Evolutionary conservation across 1,284 basidiomycete genomes (phyloP).

Genomic region (Pyrrhoderma lamaoense): DNA sequence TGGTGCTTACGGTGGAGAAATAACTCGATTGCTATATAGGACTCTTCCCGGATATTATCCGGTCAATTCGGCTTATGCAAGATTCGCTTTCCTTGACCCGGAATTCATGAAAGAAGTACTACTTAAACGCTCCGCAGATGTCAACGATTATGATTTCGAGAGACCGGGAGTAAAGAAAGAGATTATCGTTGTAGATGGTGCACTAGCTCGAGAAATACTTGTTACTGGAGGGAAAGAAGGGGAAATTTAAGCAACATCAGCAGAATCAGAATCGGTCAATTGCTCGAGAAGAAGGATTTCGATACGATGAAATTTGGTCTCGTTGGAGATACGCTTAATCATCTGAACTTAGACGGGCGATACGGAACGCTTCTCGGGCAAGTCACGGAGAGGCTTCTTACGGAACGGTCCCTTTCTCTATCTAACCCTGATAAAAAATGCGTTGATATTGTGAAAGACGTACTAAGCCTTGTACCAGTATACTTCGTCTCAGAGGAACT

Average conservation of each 20-base stretch:
- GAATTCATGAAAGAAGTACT: conserved; percentile 35
- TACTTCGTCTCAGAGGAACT: conserved; percentile 58
- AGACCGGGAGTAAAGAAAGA: conserved; percentile 30
- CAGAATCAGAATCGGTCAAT: too few species aligned
- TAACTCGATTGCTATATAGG: conserved; percentile 65
- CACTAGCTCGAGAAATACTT: conserved; percentile 29
- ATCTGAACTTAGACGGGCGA: conserved; percentile 5
- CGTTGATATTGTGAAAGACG: conserved; percentile 67
- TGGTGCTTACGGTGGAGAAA: conserved; percentile 65
- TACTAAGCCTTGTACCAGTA: conserved; percentile 60
- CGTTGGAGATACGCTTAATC: too few species aligned
- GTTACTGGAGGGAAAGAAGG: conserved; percentile 28
- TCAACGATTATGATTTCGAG: conserved; percentile 42
- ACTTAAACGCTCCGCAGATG: conserved; percentile 16
- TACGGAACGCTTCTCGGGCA: conserved; percentile 32
- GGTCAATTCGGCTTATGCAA: conserved; percentile 48
- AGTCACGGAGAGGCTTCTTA: conserved; percentile 33
- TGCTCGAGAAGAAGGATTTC: conserved; percentile 27
- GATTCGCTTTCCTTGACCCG: conserved; percentile 60
- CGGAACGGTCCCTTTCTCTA: conserved; percentile 18
- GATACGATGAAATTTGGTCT: conserved; percentile 17
- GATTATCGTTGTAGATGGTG: conserved; percentile 24
- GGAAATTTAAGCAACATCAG: conserved; percentile 25
- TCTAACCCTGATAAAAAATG: conserved; percentile 30
- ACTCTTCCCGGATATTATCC: conserved; percentile 66